These are phyloP conservation scores for Zygosaccharomyces bailii DNA, from an alignment of 805 yeast species.

Conservation along the genomic window DNA sequence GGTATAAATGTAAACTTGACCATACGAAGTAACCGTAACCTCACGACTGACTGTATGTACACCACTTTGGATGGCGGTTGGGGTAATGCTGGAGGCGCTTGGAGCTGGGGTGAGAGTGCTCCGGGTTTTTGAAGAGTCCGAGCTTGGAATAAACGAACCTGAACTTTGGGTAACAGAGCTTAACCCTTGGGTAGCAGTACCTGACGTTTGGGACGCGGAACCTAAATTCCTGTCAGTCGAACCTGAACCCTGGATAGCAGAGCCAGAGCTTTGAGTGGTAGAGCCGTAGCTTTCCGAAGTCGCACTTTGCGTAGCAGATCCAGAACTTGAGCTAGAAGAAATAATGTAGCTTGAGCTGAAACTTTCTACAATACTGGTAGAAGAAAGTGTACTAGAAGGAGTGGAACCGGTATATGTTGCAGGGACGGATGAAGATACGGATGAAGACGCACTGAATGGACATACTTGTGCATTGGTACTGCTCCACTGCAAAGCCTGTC, in stretches of 20 bases:
- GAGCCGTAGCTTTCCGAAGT: slow-evolving; percentile 3
- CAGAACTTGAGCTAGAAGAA: not conserved
- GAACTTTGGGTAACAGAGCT: slow-evolving; percentile 1
- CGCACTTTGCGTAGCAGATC: slow-evolving; percentile 4
- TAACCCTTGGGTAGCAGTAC: slow-evolving; percentile 2
- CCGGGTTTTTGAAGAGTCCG: not conserved
- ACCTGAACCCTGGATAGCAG: slow-evolving; percentile 3
- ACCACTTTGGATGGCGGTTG: not conserved
- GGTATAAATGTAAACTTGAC: slow-evolving; percentile 15
- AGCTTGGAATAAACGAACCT: slow-evolving; percentile 1
- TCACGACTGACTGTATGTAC: slow-evolving; percentile 8
- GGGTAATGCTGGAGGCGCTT: slow-evolving; percentile 1
- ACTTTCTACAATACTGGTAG: not conserved
- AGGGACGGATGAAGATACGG: not conserved
- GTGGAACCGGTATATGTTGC: not conserved
- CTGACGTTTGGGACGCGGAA: not conserved
- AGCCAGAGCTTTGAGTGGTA: not conserved
- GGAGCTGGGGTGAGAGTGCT: not conserved
- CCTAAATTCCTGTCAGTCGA: not conserved
- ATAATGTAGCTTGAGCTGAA: not conserved
- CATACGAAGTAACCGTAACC: slow-evolving; percentile 13
- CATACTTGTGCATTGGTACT: slow-evolving; percentile 23
- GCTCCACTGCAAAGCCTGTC: slow-evolving; percentile 20
- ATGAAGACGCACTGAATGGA: slow-evolving; percentile 11
- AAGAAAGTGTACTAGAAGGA: too few relatives aligned